These are phyloP conservation scores for Chalaropsis ovoidea DNA, from an alignment of 2,329 filamentous ascomycete species.

Conservation along the genomic window DNA sequence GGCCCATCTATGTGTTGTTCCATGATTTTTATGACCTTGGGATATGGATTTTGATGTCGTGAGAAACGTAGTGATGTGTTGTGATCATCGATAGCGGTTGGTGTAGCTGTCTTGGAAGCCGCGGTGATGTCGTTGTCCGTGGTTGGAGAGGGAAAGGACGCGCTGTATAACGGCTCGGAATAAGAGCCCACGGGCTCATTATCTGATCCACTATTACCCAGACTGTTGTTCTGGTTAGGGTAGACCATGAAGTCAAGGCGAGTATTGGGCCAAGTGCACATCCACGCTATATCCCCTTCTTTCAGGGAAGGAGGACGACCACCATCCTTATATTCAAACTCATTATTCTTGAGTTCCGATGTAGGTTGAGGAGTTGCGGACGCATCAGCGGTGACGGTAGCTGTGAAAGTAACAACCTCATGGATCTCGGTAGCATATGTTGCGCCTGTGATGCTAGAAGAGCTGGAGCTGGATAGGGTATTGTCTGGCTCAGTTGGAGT, in stretches of 20 bases:
- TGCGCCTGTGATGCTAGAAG: conserved; percentile 15
- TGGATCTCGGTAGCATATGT: conserved; percentile 27
- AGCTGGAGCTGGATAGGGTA: neutral
- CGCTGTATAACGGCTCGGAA: conserved; percentile 13
- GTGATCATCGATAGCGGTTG: neutral
- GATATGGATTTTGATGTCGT: conserved; percentile 33
- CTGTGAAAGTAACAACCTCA: conserved; percentile 20
- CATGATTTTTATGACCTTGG: conserved; percentile 45
- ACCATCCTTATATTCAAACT: conserved; percentile 32
- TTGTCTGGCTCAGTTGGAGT: neutral
- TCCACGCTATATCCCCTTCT: conserved; percentile 46
- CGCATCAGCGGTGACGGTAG: conserved; percentile 15
- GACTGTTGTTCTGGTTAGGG: conserved; percentile 42
- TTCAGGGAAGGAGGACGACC: conserved; percentile 32
- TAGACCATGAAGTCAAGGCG: conserved; percentile 50
- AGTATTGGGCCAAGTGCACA: conserved; percentile 49
- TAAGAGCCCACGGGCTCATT: neutral
- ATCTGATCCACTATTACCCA: conserved; percentile 23
- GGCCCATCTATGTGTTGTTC: conserved; percentile 40
- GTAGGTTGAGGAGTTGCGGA: conserved; percentile 17
- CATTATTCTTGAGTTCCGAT: conserved; percentile 4
- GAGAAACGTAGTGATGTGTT: neutral
- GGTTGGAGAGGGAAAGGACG: conserved; percentile 23
- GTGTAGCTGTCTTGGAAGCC: neutral
- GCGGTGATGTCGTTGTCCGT: conserved; percentile 1